Conservation (phyloP, 2,329 filamentous ascomycete species). For the Fusarium protoensiforme region DNA sequence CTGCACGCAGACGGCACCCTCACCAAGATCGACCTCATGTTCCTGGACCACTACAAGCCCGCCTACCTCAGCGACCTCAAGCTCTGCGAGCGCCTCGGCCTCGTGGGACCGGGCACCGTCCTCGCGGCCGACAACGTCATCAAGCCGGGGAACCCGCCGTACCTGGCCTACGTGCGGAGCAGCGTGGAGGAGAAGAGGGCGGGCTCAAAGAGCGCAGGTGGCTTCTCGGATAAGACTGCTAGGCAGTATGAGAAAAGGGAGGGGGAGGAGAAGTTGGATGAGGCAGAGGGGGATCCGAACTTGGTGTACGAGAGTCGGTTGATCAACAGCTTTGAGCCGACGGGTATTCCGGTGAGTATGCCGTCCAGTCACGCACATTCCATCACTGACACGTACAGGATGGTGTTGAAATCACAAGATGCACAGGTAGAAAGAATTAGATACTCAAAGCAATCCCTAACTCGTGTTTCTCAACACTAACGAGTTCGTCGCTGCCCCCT, state of each 20-base stretch:
- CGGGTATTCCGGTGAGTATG: conserved; percentile 69
- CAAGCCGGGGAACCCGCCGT: conserved; percentile 76
- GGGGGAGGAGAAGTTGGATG: conserved; percentile 52
- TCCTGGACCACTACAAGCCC: conserved; percentile 85
- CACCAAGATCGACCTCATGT: conserved; percentile 75
- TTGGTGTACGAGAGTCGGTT: conserved; percentile 74
- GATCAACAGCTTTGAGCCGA: conserved; percentile 74
- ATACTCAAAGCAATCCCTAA: background rate
- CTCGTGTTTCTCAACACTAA: background rate
- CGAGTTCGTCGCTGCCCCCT: background rate
- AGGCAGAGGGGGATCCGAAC: conserved; percentile 67
- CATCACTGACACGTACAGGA: conserved; percentile 59
- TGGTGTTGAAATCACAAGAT: conserved; percentile 73
- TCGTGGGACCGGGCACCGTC: conserved; percentile 72
- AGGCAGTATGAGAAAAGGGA: conserved; percentile 68
- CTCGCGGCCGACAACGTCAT: conserved; percentile 78
- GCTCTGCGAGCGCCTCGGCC: conserved; percentile 76
- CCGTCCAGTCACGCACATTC: background rate
- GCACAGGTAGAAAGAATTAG: conserved; percentile 53
- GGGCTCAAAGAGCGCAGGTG: conserved; percentile 51
- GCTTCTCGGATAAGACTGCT: conserved; percentile 56
- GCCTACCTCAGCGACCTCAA: conserved; percentile 80
- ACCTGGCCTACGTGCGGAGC: conserved; percentile 76
- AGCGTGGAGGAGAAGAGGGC: conserved; percentile 69
- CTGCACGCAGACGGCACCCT: conserved; percentile 66